Evolutionary conservation across 2,329 filamentous ascomycete species (phyloP), one percentile per base, ranked within the genome.

Genomic region (Ceratocystis diversiconidia): DNA sequence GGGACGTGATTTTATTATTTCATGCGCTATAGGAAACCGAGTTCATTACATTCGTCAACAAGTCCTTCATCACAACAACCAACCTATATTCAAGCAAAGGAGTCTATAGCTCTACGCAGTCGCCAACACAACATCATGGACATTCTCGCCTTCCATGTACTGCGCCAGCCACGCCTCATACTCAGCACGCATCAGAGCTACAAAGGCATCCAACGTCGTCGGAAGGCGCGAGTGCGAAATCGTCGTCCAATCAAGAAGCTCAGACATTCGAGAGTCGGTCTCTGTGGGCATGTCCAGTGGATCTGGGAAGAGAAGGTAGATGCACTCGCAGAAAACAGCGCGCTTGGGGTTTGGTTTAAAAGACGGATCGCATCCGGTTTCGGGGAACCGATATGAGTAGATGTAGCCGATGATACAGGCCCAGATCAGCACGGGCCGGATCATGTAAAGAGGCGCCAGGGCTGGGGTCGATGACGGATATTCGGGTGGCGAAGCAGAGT

Each of bases 371-470:
- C 62, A 63, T 8, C 52, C 63, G 17, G 61, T 52, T 15, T 52
- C 12, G 5, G 63, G 63, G 63, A 67, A 67, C 17, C 63, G 63
- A 28, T 63, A 67, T 5, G 30, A 50, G 28, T 67, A 67, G 41
- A 67, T 67, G 60, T 67, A 67, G n/a, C 63, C 66, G 52, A 67
- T 63, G 25, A 67, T 62, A 30, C 66, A 67, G n/a, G 63, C 66
- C 63, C 66, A 67, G 6, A 63, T 63, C 46, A 67, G 62, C n/a
- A 67, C 63, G 5, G 66, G 66, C 10, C 66, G 66, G 48, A 41
- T 25, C 52, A 62, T 50, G 25, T 30, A 44, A n/a, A 67, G 60
- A 41, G 59, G 59, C 8, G 66, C 32, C 17, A 65, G 12, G 36
- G 30, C 57, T 10, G 57, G 30, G n/a, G 63, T 15, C 17, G 30